phyloP scores from a whole-genome alignment of 2,329 filamentous ascomycete genomes.

The Rosellinia necatrix region DNA sequence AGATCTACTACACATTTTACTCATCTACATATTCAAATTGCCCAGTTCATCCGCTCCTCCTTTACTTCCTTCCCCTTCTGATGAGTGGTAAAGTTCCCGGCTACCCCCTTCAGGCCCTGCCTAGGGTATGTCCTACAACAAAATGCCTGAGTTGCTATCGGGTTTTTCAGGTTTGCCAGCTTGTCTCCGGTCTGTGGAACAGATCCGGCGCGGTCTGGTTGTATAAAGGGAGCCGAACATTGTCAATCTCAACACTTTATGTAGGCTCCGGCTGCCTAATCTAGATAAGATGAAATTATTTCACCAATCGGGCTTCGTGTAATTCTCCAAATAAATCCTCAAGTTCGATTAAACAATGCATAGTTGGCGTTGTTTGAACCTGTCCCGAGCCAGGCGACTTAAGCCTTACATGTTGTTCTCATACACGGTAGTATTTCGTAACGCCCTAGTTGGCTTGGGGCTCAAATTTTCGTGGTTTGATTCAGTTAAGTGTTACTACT shows the following conservation, averaged over 20 bases:
- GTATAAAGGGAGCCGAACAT: neutral
- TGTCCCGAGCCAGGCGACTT: neutral
- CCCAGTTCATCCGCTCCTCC: constrained; percentile 5
- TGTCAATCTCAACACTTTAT: neutral
- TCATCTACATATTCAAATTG: constrained; percentile 26
- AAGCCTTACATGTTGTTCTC: neutral
- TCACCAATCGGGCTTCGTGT: neutral
- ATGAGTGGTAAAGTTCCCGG: too few species aligned
- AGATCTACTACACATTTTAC: constrained; percentile 26
- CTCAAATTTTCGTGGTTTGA: neutral
- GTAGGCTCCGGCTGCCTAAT: neutral
- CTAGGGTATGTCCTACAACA: neutral
- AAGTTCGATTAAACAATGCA: constrained; percentile 4
- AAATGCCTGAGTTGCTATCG: neutral
- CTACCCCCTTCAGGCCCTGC: neutral
- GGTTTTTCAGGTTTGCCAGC: neutral
- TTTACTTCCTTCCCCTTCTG: neutral
- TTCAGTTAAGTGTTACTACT: constrained; percentile 1
- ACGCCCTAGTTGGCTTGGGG: neutral
- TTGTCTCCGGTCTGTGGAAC: neutral
- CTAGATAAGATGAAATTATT: neutral
- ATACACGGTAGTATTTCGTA: neutral
- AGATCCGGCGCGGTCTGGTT: neutral
- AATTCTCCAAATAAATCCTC: constrained; percentile 3
- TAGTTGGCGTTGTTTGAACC: neutral